Percentiles rank a stretch among this genome's conserved stretches.
Conservation (phyloP, 345 rosid species). For the Chamaenerion angustifolium region DNA sequence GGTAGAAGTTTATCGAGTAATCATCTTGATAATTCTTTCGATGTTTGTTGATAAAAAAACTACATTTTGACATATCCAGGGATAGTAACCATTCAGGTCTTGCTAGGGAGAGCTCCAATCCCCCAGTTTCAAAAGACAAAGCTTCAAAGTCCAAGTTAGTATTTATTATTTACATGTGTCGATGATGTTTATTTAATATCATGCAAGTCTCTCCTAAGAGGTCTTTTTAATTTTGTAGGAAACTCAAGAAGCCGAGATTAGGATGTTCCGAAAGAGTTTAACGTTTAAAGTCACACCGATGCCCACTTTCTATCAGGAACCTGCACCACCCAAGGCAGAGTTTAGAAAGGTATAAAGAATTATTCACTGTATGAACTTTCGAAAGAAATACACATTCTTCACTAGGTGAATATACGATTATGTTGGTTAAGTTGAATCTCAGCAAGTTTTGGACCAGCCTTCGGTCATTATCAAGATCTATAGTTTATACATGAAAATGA, state of each 20-base stretch:
- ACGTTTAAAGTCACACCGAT: too few species aligned
- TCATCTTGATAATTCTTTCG: constrained; percentile 28
- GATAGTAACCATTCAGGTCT: constrained; percentile 22
- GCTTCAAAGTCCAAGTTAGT: constrained; percentile 63
- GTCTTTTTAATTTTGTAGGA: constrained; percentile 43
- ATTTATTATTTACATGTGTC: constrained; percentile 1
- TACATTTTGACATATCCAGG: constrained; percentile 26
- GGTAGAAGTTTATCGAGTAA: constrained; percentile 25
- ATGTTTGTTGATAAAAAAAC: constrained; percentile 31
- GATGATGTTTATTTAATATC: too few species aligned
- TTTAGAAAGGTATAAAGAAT: constrained; percentile 56
- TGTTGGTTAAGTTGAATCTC: not conserved
- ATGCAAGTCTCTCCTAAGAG: too few species aligned
- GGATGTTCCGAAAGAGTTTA: constrained; percentile 80
- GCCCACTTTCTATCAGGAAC: too few species aligned
- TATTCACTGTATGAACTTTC: constrained; percentile 2
- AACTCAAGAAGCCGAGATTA: constrained; percentile 92
- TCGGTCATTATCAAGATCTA: not conserved
- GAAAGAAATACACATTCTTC: not conserved
- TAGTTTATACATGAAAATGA: not conserved
- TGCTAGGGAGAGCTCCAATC: constrained; percentile 26
- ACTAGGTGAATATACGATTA: not conserved
- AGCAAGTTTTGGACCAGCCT: constrained; percentile 1
- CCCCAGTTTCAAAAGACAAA: constrained; percentile 22
- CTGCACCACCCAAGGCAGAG: too few species aligned